These are phyloP conservation scores for Diaporthe sp. DNA, from an alignment of 2,329 filamentous ascomycete genomes.

Conservation along the genomic window DNA sequence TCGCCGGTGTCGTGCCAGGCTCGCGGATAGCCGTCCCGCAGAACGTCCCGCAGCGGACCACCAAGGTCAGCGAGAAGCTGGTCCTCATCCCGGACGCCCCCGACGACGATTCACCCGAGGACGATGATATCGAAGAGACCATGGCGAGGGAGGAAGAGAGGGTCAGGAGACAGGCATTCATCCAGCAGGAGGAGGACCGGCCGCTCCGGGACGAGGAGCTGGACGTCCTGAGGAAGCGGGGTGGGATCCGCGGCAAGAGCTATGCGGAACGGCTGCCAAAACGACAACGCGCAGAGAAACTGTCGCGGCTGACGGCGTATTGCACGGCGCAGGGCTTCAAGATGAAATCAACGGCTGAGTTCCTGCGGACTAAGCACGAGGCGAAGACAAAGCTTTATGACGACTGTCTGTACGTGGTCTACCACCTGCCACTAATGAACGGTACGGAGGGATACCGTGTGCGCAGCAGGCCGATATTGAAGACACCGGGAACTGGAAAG, in stretches of 20 bases:
- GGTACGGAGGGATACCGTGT: slow-evolving; percentile 90
- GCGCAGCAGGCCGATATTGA: slow-evolving; percentile 90
- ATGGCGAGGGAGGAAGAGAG: slow-evolving; percentile 67
- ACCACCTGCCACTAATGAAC: slow-evolving; percentile 89
- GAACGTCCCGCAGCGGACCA: slow-evolving; percentile 85
- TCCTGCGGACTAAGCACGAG: slow-evolving; percentile 87
- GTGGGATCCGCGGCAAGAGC: slow-evolving; percentile 80
- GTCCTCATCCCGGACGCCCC: slow-evolving; percentile 90
- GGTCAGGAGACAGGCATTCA: slow-evolving; percentile 57
- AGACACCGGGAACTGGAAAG: slow-evolving; percentile 90
- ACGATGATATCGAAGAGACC: slow-evolving; percentile 58
- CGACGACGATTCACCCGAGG: slow-evolving; percentile 66
- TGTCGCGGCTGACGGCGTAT: slow-evolving; percentile 93
- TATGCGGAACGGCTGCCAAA: slow-evolving; percentile 96
- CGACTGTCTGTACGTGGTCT: slow-evolving; percentile 96
- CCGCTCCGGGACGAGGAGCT: slow-evolving; percentile 79
- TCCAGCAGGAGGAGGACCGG: slow-evolving; percentile 70
- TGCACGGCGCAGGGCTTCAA: slow-evolving; percentile 96
- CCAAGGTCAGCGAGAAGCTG: slow-evolving; percentile 97
- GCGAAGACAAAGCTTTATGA: slow-evolving; percentile 97
- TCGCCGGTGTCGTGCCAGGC: slow-evolving; percentile 53
- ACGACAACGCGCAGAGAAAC: slow-evolving; percentile 85
- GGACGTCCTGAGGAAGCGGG: slow-evolving; percentile 73
- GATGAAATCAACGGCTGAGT: slow-evolving; percentile 88
- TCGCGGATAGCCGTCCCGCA: slow-evolving; percentile 60